Evolutionary conservation across 176 grass and related monocot species (phyloP).

Genomic region (Olyra latifolia): DNA sequence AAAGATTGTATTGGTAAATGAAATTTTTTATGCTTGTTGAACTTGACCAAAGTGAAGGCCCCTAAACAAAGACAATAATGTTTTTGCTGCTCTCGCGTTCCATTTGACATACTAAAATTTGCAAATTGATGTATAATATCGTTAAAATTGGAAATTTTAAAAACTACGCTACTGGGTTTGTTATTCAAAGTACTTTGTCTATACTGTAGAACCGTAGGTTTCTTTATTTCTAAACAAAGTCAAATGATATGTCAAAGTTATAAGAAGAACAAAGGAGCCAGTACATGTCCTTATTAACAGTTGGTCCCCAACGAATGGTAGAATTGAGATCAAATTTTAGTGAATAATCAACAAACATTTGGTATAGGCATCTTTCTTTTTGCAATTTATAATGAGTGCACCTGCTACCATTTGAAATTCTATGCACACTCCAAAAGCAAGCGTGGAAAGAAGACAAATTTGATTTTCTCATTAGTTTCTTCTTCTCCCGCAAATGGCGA

Average conservation of each 20-base stretch:
- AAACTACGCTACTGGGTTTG: background rate
- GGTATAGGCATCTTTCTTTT: no score
- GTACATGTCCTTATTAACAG: no score
- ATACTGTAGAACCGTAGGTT: background rate
- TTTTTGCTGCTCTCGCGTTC: background rate
- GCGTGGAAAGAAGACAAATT: background rate
- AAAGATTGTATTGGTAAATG: background rate
- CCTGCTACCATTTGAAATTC: no score
- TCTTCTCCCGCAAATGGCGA: background rate
- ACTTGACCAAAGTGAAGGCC: no score
- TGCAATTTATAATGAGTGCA: no score
- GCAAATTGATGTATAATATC: background rate
- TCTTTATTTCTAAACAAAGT: background rate
- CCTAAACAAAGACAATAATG: background rate
- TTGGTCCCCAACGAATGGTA: no score
- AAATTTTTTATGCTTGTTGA: background rate
- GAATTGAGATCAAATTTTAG: no score
- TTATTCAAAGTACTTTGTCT: background rate
- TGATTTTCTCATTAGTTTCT: background rate
- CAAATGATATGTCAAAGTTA: no score
- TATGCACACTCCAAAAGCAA: no score
- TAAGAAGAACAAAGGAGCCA: background rate
- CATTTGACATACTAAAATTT: background rate
- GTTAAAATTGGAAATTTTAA: background rate
- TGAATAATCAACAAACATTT: no score